Evolutionary conservation across 139 green algal genomes (phyloP).

Genomic region (Ettlia oleoabundans): DNA sequence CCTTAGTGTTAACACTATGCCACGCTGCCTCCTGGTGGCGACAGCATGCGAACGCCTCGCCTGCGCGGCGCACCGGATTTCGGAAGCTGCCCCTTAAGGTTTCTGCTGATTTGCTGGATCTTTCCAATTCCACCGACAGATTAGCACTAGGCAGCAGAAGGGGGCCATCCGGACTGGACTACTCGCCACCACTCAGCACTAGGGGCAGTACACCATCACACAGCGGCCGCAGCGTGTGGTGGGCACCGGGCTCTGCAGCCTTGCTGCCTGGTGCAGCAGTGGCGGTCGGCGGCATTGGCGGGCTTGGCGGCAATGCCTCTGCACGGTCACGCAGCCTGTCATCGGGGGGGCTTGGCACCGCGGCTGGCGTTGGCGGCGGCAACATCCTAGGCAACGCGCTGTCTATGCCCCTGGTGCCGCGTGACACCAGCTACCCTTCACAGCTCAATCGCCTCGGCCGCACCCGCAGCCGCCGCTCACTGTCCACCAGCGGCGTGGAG

Average conservation of each 20-base stretch:
- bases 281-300: too few relatives aligned
- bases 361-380: not conserved
- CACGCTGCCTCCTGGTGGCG: not conserved
- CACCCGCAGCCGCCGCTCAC: slow-evolving; percentile 17
- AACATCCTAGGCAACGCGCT: too few relatives aligned
- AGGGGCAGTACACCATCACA: not conserved
- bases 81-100: not conserved
- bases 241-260: too few relatives aligned
- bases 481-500: not conserved
- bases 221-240: not conserved
- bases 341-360: not conserved
- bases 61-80: not conserved
- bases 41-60: not conserved
- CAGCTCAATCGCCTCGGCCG: slow-evolving; percentile 12
- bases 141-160: too few relatives aligned
- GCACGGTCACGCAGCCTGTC: not conserved
- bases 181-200: not conserved
- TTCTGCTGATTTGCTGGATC: not conserved
- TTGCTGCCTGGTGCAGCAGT: not conserved
- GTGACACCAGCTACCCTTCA: not conserved
- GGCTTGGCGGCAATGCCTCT: too few relatives aligned
- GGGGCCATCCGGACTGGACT: too few relatives aligned
- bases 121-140: not conserved
- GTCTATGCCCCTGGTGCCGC: too few relatives aligned
- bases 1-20: not conserved